Evolutionary conservation across 2,329 filamentous ascomycete species (phyloP), one percentile per base, ranked within the genome.

Genomic region (Aspergillus caelatus): DNA sequence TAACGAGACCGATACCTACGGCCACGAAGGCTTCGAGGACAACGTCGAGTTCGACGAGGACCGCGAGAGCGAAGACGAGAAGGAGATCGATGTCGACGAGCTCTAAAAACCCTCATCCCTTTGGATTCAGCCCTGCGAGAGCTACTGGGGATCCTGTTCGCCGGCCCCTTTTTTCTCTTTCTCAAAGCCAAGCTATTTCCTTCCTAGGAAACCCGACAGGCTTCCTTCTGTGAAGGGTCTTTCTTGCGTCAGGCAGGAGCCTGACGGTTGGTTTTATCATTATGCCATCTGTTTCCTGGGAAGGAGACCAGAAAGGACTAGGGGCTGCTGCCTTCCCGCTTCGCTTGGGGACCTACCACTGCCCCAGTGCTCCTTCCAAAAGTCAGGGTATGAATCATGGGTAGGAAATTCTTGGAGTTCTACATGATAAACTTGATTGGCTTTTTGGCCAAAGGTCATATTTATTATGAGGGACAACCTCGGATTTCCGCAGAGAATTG

Each of bases 21-120:
- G 92, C 75, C 92, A 94, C 81, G 92, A 94, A 80, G 94, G 93
- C 80, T 91, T 96, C 79, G 94, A 95, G 81, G 93, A 97, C 83
- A 95, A 95, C 83, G 97, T 99, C 85, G 95, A 98, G 84, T 98
- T 98, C 85, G 95, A 96, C 83, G 94, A 98, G 80, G 94, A 97
- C 81, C 85, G 90, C 70, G 90, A 91, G 68, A 84, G 80, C 63
- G 84, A 82, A 74, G 86, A 85, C 68, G 88, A 86, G 77, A 93
- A 92, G 84, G 93, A 96, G 72, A 89, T 97, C 75, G 93, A 96
- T 79, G 92, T 97, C 78, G 94, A 98, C 83, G 93, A 97, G 81
- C 97, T 98, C 80, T 97, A 89, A 87, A 77, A 48, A 62, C 55
- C 65, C 56, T 62, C 66, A 71, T 65, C 68, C 70, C 71, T 68